These are phyloP conservation scores for Neopestalotiopsis sp. DNA, from an alignment of 2,329 filamentous ascomycete species.

Conservation along the genomic window DNA sequence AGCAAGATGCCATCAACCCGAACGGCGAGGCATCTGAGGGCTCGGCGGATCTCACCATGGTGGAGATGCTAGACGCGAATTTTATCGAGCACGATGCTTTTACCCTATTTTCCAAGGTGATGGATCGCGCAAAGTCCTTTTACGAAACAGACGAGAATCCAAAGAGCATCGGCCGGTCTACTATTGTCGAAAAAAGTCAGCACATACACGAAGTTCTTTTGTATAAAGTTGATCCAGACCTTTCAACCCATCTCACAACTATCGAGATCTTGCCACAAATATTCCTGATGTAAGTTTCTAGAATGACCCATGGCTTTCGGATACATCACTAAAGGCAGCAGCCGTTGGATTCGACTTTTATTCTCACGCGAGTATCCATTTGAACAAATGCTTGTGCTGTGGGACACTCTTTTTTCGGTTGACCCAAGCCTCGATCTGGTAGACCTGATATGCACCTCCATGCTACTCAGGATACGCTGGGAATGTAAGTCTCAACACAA, in stretches of 20 bases:
- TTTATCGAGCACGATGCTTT: conserved; percentile 93
- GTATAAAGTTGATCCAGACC: conserved; percentile 78
- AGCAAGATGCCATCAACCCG: conserved; percentile 76
- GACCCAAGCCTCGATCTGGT: conserved; percentile 81
- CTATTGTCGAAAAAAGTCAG: conserved; percentile 83
- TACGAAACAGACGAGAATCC: conserved; percentile 71
- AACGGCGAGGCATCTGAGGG: conserved; percentile 37
- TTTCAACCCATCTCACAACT: conserved; percentile 78
- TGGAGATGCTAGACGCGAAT: conserved; percentile 70
- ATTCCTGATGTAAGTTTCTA: conserved; percentile 77
- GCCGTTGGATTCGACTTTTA: conserved; percentile 90
- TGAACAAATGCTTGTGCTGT: conserved; percentile 80
- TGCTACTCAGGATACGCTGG: conserved; percentile 93
- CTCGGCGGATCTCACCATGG: conserved; percentile 57
- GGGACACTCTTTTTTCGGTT: conserved; percentile 90
- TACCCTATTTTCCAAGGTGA: conserved; percentile 81
- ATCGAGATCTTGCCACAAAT: conserved; percentile 96
- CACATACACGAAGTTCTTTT: conserved; percentile 86
- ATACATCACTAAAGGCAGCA: conserved; percentile 36
- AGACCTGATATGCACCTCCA: conserved; percentile 90
- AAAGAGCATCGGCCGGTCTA: conserved; percentile 30
- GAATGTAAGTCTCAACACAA: conserved; percentile 62
- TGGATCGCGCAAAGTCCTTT: conserved; percentile 85
- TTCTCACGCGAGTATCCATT: conserved; percentile 95
- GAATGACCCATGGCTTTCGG: conserved; percentile 15